Percentiles rank a stretch among this genome's conserved stretches.
Conservation (phyloP, 768 basidiomycete species). For the Boletus tomentosulus region DNA sequence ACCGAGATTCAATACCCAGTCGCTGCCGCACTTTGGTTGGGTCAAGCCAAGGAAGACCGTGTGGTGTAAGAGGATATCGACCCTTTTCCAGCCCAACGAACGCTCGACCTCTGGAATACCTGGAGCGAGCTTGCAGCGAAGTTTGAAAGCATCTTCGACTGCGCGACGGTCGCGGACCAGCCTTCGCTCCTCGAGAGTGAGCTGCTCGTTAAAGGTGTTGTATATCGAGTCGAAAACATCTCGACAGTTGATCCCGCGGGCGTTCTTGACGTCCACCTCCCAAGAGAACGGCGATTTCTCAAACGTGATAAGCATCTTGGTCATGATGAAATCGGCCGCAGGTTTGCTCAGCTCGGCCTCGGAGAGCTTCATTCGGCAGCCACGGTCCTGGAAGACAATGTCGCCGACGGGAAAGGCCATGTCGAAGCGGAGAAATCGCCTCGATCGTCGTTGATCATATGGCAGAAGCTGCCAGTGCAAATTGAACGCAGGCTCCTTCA, state of each 20-base stretch:
- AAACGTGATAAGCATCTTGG: constrained; percentile 49
- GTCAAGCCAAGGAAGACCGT: constrained; percentile 53
- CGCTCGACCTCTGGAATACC: constrained; percentile 40
- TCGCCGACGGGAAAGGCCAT: constrained; percentile 41
- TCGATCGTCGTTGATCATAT: constrained; percentile 30
- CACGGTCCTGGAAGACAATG: constrained; percentile 22
- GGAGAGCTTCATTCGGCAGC: constrained; percentile 28
- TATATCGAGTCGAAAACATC: constrained; percentile 61
- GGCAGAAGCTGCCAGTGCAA: constrained; percentile 50
- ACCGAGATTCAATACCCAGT: constrained; percentile 36
- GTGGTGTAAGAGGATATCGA: constrained; percentile 51
- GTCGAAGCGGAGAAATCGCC: constrained; percentile 46
- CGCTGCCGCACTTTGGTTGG: constrained; percentile 31
- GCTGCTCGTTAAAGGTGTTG: constrained; percentile 40
- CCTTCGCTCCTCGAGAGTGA: constrained; percentile 44
- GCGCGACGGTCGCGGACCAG: constrained; percentile 25
- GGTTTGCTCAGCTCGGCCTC: constrained; percentile 39
- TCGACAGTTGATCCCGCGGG: constrained; percentile 45
- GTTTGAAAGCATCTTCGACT: constrained; percentile 42
- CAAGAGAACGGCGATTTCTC: constrained; percentile 33
- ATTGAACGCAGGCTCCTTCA: constrained; percentile 39
- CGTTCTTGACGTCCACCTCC: constrained; percentile 41
- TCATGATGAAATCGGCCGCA: constrained; percentile 41
- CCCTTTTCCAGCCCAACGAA: constrained; percentile 48
- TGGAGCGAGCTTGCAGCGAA: constrained; percentile 41